Base-by-base conservation (phyloP, 2,329 filamentous ascomycete species). In the Aureobasidium sp. region DNA sequence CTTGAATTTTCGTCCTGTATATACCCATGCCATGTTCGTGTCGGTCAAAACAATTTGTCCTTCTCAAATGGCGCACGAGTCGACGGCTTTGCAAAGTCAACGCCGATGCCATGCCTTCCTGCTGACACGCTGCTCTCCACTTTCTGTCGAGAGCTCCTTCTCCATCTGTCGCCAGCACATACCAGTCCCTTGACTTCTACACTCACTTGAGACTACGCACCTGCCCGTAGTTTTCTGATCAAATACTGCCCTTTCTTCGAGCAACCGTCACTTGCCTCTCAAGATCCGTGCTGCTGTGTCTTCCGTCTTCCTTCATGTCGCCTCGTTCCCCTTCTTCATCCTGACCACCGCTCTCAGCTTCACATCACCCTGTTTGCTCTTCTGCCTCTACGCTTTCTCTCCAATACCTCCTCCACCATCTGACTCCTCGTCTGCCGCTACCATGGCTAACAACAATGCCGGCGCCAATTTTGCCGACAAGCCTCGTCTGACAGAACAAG, bases 401-500 rank as follows among this genome's bases (percentile, higher is more conserved):
- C 39, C 3, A 27, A 34, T 2, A 17, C 27, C n/a, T 22, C 17
- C 34, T 34, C 37, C 9, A 12, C 52, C 14, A 55, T 29, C 36
- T 20, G 20, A 15, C 25, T 9, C 12, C 25, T 39, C 34, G 6
- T 22, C 36, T 42, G 20, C 37, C 15, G 17, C 55, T 12, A 25
- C 34, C 29, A 59, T 59, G 56, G 31, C 57, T 15, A 60, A 31
- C 36, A 51, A 51, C 45, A 60, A 60, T 34, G 45, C 25, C 47
- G 56, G 42, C 44, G 57, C 44, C 62, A 48, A 62, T 15, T 63
- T 69, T 4, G 66, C 68, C 65, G 83, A 85, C 65, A 86, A 87
- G 67, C 83, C 86, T 41, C 82, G 86, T 65, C 77, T 90, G 64
- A 86, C 85, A 51, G 86, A 88, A 67, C 79, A 84, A 64, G 85